Evolutionary conservation across 352 stramenopile species (phyloP), one percentile per base, ranked within the genome.

Genomic region (Pythium dissotocum): DNA sequence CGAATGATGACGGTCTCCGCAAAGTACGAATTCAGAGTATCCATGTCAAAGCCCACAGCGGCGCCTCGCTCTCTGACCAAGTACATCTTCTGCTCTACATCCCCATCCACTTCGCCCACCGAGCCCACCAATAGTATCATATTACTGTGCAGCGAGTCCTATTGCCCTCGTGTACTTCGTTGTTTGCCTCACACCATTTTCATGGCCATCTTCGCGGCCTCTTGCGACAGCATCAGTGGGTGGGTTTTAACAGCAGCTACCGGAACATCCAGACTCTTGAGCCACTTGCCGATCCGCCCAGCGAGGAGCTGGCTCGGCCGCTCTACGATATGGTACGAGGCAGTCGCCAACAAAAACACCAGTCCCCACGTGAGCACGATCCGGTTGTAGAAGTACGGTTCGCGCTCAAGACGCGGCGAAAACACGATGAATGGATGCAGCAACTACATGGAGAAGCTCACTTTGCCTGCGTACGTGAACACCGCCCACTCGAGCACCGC

Each of bases 361-460:
- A 67, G 21, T 5, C 18, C 52, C 61, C 52, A 63, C n/a, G 58
- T 16, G 16, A 40, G 6, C 13, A 51, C 26, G 18, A 65, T 48
- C 0, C 28, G 35, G 36, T 70, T 46, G 56, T 65, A 64, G 57
- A 42, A 70, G n/a, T 4, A n/a, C 48, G 42, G 4, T 16, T 33
- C 0, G 0, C 14, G 16, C 2, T 30, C 16, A 16, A 70, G 21
- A 21, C 10, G 61, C 13, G 33, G 1, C 10, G 16, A 58, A 62
- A 71, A 78, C 12, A 81, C 52, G n/a, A 81, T 63, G 49, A 78
- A 83, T 26, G 36, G 72, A 65, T 83, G 77, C 16, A 83, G 64
- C 49, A 83, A 40, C 40, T 83, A 83, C 54, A 81, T 74, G 0
- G 77, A 84, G 59, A 75, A 84, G 49, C 74, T 81, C 65, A 84